Conservation (phyloP, 164 flowering plant species). For the Kalanchoe fedtschenkoi region DNA sequence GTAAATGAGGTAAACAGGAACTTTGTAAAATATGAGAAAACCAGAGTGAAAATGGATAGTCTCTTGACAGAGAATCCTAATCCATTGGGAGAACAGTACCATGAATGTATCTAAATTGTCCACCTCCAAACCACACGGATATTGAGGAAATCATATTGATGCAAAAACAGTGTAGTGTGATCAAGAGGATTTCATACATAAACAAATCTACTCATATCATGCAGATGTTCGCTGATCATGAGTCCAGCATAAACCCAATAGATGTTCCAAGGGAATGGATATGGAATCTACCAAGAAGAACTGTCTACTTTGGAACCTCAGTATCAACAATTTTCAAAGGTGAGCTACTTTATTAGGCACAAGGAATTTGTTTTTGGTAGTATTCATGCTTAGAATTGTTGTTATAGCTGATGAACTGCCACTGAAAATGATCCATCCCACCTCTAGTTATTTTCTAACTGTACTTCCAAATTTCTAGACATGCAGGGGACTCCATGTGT, state of each 20-base stretch:
- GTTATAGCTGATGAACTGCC: not conserved
- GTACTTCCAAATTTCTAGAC: no score
- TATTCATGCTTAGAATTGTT: no score
- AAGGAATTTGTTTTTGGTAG: not conserved
- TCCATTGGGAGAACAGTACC: not conserved
- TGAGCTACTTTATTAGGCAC: constrained; percentile 11
- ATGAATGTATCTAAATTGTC: not conserved
- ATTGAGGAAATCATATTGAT: not conserved
- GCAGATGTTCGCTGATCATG: constrained; percentile 98
- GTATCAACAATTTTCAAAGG: constrained; percentile 85
- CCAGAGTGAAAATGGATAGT: not conserved
- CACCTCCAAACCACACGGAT: not conserved
- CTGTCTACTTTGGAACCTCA: constrained; percentile 84
- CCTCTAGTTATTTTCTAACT: not conserved
- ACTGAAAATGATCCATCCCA: not conserved
- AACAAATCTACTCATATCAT: not conserved
- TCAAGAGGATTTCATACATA: not conserved
- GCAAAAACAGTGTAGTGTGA: not conserved
- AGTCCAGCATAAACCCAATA: constrained; percentile 70
- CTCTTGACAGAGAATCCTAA: not conserved
- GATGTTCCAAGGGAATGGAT: constrained; percentile 69
- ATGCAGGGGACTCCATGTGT: not conserved
- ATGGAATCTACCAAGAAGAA: constrained; percentile 74
- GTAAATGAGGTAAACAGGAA: constrained; percentile 72
- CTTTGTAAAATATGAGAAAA: not conserved